phyloP scores from a whole-genome alignment of 176 grass and related monocot species.

The Musa schizocarpa region DNA sequence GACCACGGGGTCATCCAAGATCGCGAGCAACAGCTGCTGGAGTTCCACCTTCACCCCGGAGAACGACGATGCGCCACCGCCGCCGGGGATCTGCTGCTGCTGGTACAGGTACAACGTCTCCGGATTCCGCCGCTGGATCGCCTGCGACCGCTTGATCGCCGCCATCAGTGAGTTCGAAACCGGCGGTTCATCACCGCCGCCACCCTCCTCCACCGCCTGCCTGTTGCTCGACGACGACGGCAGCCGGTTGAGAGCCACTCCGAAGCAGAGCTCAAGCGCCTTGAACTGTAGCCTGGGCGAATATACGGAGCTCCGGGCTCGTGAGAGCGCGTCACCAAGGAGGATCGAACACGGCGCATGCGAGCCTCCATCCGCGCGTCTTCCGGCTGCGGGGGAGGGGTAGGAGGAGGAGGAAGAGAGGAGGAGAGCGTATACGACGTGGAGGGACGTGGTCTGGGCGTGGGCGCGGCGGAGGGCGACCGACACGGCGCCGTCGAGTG shows the following conservation, averaged over 20 bases:
- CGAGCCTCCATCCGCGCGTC: background rate
- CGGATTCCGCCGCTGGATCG: constrained; percentile 67
- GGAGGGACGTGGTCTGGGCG: constrained; percentile 40
- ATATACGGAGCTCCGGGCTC: constrained; percentile 57
- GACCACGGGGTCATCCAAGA: constrained; percentile 84
- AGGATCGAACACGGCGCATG: constrained; percentile 25
- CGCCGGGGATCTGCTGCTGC: constrained; percentile 20
- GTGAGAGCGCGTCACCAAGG: constrained; percentile 63
- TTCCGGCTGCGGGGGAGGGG: background rate
- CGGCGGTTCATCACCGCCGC: constrained; percentile 37
- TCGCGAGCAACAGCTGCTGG: constrained; percentile 62
- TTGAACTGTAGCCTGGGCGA: constrained; percentile 76
- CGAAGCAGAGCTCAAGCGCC: constrained; percentile 82
- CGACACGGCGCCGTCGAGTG: constrained; percentile 30
- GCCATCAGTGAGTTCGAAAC: constrained; percentile 91
- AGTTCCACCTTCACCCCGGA: constrained; percentile 68
- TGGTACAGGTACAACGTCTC: constrained; percentile 78
- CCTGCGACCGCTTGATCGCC: constrained; percentile 90
- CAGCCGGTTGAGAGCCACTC: constrained; percentile 54
- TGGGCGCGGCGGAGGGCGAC: constrained; percentile 23
- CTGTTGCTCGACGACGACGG: constrained; percentile 12
- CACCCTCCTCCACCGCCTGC: background rate
- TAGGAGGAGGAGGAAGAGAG: constrained; percentile 3
- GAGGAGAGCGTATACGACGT: constrained; percentile 42
- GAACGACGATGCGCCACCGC: constrained; percentile 9